Percentiles rank a stretch among this genome's conserved stretches.
Evolutionary conservation across 257 asterid genomes (phyloP).

Genomic region (Solanum clarkiae): DNA sequence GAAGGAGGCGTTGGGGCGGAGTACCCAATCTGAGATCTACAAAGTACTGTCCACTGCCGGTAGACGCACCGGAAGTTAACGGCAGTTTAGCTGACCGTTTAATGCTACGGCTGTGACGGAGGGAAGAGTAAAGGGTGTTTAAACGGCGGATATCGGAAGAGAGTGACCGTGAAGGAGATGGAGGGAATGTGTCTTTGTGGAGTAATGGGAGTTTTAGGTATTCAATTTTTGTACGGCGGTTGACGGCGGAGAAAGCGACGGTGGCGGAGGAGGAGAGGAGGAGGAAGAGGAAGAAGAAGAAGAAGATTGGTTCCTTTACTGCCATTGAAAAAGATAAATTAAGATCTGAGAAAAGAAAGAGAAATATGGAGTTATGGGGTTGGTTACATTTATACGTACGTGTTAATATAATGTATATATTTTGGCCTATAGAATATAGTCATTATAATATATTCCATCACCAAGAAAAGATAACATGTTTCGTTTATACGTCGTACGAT

Average conservation of each 20-base stretch:
- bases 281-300: conserved; percentile 14
- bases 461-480: not conserved
- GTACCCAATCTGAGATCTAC: conserved; percentile 63
- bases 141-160: conserved; percentile 54
- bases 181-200: conserved; percentile 32
- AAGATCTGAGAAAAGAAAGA: not conserved
- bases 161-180: conserved; percentile 36
- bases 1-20: conserved; percentile 60
- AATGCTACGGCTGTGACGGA: not conserved
- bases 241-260: not conserved
- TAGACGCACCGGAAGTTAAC: conserved; percentile 57
- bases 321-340: not conserved
- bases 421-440: too few species aligned
- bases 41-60: conserved; percentile 81
- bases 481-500: too few species aligned
- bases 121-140: conserved; percentile 24
- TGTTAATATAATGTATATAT: too few species aligned
- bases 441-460: not conserved
- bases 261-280: conserved; percentile 11
- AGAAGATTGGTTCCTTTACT: not conserved
- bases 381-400: not conserved
- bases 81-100: conserved; percentile 28
- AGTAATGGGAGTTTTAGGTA: conserved; percentile 65
- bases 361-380: not conserved
- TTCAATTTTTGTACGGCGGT: not conserved